Conservation (phyloP, 1,284 basidiomycete species). For the Cutaneotrichosporon cutaneum region DNA sequence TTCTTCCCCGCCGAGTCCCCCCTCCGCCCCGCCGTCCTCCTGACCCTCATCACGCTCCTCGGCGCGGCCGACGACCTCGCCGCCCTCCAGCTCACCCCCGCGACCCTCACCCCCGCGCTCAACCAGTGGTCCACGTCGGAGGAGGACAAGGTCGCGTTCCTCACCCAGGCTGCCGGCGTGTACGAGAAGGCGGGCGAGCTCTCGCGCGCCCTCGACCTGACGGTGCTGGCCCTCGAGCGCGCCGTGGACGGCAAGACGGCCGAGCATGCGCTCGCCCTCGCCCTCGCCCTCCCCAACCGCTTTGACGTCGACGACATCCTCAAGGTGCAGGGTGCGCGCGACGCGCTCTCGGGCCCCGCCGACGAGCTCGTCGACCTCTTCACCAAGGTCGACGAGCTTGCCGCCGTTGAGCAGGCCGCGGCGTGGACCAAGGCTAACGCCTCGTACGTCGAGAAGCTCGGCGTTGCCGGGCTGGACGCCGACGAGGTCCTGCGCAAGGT, state of each 20-base stretch:
- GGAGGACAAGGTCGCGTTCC: slow-evolving; percentile 67
- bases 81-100: slow-evolving; percentile 63
- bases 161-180: slow-evolving; percentile 67
- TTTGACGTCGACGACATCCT: slow-evolving; percentile 82
- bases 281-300: slow-evolving; percentile 66
- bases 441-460: slow-evolving; percentile 60
- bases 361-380: slow-evolving; percentile 47
- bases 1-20: slow-evolving; percentile 68
- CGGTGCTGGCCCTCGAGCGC: slow-evolving; percentile 54
- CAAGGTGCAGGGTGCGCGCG: slow-evolving; percentile 39
- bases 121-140: slow-evolving; percentile 70
- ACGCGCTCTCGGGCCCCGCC: slow-evolving; percentile 35
- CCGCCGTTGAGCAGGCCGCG: slow-evolving; percentile 67
- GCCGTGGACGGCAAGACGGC: slow-evolving; percentile 54
- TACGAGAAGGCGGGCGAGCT: slow-evolving; percentile 61
- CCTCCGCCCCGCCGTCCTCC: slow-evolving; percentile 66
- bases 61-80: slow-evolving; percentile 61
- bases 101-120: slow-evolving; percentile 70
- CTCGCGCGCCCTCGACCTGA: slow-evolving; percentile 56
- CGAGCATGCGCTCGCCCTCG: slow-evolving; percentile 54
- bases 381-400: slow-evolving; percentile 66
- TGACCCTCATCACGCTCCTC: slow-evolving; percentile 63
- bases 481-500: slow-evolving; percentile 74
- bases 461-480: slow-evolving; percentile 54
- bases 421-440: slow-evolving; percentile 64